Evolutionary conservation across 1,284 basidiomycete species (phyloP), one percentile per base, ranked within the genome.

Genomic region (Bondarzewia mesenterica): DNA sequence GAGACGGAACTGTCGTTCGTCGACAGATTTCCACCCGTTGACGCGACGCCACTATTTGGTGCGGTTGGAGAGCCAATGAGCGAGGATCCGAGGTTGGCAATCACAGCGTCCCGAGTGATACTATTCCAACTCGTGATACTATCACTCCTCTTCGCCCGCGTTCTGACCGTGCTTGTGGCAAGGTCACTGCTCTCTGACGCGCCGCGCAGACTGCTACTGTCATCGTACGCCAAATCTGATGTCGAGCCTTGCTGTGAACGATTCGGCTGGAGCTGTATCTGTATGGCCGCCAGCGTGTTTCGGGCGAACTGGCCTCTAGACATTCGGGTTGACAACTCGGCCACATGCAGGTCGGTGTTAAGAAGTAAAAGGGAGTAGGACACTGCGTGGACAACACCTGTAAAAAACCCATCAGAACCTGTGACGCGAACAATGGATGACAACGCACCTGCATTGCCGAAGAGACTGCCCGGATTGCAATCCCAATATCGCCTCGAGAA

Each of bases 321-420:
- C 96, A 99, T 99, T 54, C 91, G 84, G 21, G 78, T 83, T 4
- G 79, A 67, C 25, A 96, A 74, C 37, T 98, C 94, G 35, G 93
- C 95, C 47, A 99, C 86, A 65, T 99, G 94, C 16, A 99, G 75
- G 65, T 99, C 95, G 21, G 95, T 99, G 67, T 99, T 99, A 51
- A 99, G 80, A 39, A 99, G 75, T 1, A 99, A 72, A 44, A 99
- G 76, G 1, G 95, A 96, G 59, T 95, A 99, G 0, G 92, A 78
- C 29, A 95, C 85, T 2, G 90, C 89, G 59, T 99, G 95, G 8
- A 99, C 88, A 54, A 96, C 82, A 54, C 89, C 93, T 85, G 57
- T 22, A 25, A 21, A 51, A 48, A 55, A 37, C 53, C 52, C 18
- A 20, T 46, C 43, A 35, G 16, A 16, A 44, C 49, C 29, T 39